Evolutionary conservation across 2,329 filamentous ascomycete genomes (phyloP).

Genomic region (Verruconis gallopava): DNA sequence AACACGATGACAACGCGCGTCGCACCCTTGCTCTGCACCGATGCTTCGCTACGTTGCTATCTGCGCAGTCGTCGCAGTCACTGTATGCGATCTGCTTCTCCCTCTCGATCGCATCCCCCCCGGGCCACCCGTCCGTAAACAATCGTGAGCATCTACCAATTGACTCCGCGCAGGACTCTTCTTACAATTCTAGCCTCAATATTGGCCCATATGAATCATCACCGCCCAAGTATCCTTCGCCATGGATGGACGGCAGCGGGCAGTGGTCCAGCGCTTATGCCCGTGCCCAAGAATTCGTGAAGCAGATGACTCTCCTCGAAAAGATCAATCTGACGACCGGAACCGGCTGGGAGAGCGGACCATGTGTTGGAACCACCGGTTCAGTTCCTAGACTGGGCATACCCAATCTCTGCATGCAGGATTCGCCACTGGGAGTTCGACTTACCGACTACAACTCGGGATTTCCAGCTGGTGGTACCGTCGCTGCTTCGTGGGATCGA

Average conservation of each 20-base stretch:
- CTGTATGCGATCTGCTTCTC: neutral
- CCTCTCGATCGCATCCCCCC: neutral
- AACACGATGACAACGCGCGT: too few species aligned
- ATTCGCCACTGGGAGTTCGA: conserved; percentile 70
- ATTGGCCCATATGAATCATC: conserved; percentile 23
- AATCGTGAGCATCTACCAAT: conserved; percentile 2
- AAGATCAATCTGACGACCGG: conserved; percentile 95
- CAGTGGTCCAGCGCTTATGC: conserved; percentile 64
- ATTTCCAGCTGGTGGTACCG: conserved; percentile 65
- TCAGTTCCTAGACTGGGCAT: conserved; percentile 57
- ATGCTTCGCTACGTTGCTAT: neutral
- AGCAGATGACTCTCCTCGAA: conserved; percentile 68
- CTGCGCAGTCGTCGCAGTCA: neutral
- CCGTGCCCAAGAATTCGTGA: conserved; percentile 67
- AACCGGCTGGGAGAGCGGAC: conserved; percentile 49
- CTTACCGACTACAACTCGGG: conserved; percentile 65
- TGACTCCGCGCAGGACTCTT: neutral
- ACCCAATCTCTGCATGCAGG: conserved; percentile 70
- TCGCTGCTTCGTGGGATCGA: conserved; percentile 74
- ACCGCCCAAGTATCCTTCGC: conserved; percentile 68
- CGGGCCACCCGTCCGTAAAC: neutral
- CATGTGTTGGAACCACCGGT: conserved; percentile 26
- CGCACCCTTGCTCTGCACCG: too few species aligned
- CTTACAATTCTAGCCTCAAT: conserved; percentile 3
- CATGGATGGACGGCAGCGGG: conserved; percentile 67